Percentiles rank a stretch among this genome's conserved stretches.
These are phyloP conservation scores for Neurospora sp. DNA, from an alignment of 495 filamentous ascomycete genomes.

Conservation along the genomic window DNA sequence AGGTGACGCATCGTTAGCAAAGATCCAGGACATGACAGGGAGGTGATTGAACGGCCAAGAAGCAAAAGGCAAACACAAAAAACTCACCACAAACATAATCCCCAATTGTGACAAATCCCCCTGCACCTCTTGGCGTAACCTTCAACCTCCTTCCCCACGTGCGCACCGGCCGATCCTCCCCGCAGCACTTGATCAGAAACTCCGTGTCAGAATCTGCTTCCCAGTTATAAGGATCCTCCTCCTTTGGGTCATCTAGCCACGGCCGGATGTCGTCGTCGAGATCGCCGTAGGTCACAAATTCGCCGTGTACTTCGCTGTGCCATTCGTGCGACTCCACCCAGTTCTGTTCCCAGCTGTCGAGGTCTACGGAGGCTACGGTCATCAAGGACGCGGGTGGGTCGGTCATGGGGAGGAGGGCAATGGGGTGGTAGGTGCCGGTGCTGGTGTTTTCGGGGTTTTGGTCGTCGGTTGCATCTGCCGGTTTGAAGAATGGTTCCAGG, in stretches of 20 bases:
- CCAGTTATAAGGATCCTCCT: conserved; percentile 8
- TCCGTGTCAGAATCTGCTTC: conserved; percentile 8
- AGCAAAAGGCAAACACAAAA: not conserved
- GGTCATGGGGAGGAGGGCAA: conserved; percentile 10
- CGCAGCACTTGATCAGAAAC: conserved; percentile 9
- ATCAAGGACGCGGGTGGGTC: conserved; percentile 13
- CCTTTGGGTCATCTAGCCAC: conserved; percentile 4
- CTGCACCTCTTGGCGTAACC: conserved; percentile 3
- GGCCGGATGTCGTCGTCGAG: conserved; percentile 12
- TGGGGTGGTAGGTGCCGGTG: conserved; percentile 12
- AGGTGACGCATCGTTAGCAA: not conserved
- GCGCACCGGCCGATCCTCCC: conserved; percentile 5
- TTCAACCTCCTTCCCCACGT: conserved; percentile 4
- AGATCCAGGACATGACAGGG: not conserved
- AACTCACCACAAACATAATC: conserved; percentile 9
- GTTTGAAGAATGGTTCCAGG: conserved; percentile 11
- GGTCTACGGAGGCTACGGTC: conserved; percentile 7
- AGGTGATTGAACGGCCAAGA: not conserved
- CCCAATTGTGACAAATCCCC: conserved; percentile 4
- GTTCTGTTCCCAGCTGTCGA: conserved; percentile 11
- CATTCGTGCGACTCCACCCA: conserved; percentile 9
- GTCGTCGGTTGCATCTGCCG: not conserved
- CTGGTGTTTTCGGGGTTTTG: not conserved
- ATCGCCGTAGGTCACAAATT: conserved; percentile 11
- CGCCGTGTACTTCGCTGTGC: conserved; percentile 1